Evolutionary conservation across 345 rosid genomes (phyloP), one percentile per base, ranked within the genome.

Genomic region (Heritiera littoralis): DNA sequence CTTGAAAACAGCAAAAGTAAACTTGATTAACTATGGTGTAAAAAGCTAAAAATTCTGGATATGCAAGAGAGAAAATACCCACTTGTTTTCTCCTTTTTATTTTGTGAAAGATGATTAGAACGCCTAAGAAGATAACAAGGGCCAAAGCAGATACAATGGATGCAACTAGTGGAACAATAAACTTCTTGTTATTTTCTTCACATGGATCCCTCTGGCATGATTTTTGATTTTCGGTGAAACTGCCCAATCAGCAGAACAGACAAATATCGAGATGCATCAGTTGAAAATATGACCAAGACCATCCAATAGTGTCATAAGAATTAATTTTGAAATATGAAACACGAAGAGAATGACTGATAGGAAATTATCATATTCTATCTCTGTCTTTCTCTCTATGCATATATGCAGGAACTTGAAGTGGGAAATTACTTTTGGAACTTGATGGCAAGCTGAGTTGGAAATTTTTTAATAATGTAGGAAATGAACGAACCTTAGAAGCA

Each of bases 401-500:
- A n/a, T n/a, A n/a, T n/a, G n/a, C n/a, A n/a, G n/a, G n/a, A n/a
- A n/a, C n/a, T n/a, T n/a, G n/a, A 59, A 28, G 65, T 60, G 15
- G 13, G 38, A 60, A 60, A 23, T 28, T 8, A 3, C 32, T 1
- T 20, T 32, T 15, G 15, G 68, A 35, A 73, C 77, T 55, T 35
- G 43, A 40, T 15, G 9, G 30, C n/a, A 45, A 30, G 59, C 6
- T 35, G 17, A 54, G 65, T 10, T 15, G 2, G 77, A 55, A n/a
- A 43, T 5, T 9, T 9, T 59, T 17, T 5, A 5, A 18, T 9
- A 14, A 23, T 40, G 2, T 12, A 65, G 54, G 14, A 41, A 11
- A 43, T 20, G 66, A 35, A 6, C 63, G 2, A 32, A 82, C 87
- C 83, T 85, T 20, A 82, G 20, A 17, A 28, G 4, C 51, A 82